Conservation (phyloP, 2,329 filamentous ascomycete genomes). For the Penicillium sp. region DNA sequence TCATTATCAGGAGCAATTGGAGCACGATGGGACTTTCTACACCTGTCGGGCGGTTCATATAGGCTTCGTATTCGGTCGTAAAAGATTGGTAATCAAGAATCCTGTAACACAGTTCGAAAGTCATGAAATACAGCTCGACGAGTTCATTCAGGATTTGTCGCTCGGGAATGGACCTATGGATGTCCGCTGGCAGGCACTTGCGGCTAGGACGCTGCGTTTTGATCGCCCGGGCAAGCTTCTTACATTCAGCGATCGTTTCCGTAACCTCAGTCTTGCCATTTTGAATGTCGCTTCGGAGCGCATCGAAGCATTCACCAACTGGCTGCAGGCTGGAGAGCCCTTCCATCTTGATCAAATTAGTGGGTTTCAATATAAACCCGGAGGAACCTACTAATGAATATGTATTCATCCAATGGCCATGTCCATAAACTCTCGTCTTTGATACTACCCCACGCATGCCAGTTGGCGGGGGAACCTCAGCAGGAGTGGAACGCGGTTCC, state of each 20-base stretch:
- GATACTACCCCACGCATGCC: conserved; percentile 24
- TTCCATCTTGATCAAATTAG: conserved; percentile 13
- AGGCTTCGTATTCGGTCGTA: conserved; percentile 29
- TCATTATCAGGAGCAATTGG: conserved; percentile 31
- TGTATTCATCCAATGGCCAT: conserved; percentile 33
- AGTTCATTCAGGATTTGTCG: conserved; percentile 23
- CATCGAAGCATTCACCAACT: conserved; percentile 10
- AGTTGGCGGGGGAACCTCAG: neutral
- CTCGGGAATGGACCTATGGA: conserved; percentile 22
- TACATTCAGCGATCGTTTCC: conserved; percentile 28
- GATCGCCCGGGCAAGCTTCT: conserved; percentile 27
- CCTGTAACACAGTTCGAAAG: conserved; percentile 35
- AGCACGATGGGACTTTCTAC: conserved; percentile 19
- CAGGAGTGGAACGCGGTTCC: neutral
- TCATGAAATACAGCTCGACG: conserved; percentile 28
- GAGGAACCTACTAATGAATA: conserved; percentile 22
- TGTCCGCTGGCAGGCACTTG: conserved; percentile 15
- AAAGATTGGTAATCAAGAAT: conserved; percentile 36
- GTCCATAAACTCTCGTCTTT: conserved; percentile 32
- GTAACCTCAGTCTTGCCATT: neutral
- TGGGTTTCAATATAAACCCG: neutral
- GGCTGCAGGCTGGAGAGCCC: conserved; percentile 16
- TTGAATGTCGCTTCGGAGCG: neutral
- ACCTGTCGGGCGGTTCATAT: conserved; percentile 19
- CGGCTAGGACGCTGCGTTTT: conserved; percentile 28